These are phyloP conservation scores for Ceratocystis variospora DNA, from an alignment of 2,329 filamentous ascomycete genomes.

Conservation along the genomic window DNA sequence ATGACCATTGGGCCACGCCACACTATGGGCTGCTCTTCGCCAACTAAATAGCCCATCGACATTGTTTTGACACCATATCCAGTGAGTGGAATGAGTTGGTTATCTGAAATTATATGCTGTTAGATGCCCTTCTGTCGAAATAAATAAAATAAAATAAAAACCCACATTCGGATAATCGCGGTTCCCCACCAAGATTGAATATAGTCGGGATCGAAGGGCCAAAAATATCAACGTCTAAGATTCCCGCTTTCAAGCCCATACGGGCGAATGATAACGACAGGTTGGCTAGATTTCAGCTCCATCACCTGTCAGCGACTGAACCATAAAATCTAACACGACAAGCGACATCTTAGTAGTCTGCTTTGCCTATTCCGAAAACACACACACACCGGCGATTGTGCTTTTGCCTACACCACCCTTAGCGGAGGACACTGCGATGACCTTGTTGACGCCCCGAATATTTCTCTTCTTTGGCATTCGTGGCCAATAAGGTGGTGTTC, in stretches of 20 bases:
- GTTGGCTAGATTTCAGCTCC: slow-evolving; percentile 42
- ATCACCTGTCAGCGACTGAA: not conserved
- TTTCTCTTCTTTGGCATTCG: slow-evolving; percentile 67
- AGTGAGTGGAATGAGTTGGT: slow-evolving; percentile 71
- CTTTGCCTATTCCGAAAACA: too few species aligned
- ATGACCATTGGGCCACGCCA: slow-evolving; percentile 97
- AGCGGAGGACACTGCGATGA: slow-evolving; percentile 93
- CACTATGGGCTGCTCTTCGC: slow-evolving; percentile 67
- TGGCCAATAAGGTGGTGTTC: slow-evolving; percentile 41
- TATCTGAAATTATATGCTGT: slow-evolving; percentile 37
- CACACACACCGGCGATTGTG: slow-evolving; percentile 59
- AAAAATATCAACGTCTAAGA: slow-evolving; percentile 93
- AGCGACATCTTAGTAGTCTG: not conserved
- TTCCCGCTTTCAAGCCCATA: slow-evolving; percentile 66
- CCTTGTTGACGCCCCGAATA: slow-evolving; percentile 73
- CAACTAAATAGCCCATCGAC: slow-evolving; percentile 93
- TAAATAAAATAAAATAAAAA: slow-evolving; percentile 23
- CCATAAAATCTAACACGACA: not conserved
- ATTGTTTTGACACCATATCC: slow-evolving; percentile 96
- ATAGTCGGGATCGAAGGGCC: slow-evolving; percentile 88
- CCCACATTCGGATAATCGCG: slow-evolving; percentile 56
- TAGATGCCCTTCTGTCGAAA: slow-evolving; percentile 3
- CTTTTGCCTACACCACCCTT: slow-evolving; percentile 98
- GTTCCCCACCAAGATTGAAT: slow-evolving; percentile 67
- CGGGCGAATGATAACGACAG: slow-evolving; percentile 76